Base-by-base conservation (phyloP, 2,329 filamentous ascomycete genomes). In the Diplodia mutila region DNA sequence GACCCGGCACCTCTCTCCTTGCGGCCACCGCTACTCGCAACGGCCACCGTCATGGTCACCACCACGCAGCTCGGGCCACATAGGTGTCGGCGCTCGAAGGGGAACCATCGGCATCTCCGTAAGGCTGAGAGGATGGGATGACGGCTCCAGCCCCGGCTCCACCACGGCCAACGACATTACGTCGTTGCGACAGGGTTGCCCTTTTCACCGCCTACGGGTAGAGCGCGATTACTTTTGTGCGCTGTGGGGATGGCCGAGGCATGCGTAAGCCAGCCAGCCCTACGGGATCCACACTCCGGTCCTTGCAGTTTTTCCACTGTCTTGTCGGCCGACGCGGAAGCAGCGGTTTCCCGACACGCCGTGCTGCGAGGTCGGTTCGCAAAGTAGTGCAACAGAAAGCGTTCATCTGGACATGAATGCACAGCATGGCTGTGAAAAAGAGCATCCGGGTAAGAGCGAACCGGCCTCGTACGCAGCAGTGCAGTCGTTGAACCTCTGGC, bases 11-110 rank as follows among this genome's bases (percentile, higher is more conserved):
- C 6, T 21, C 42, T 46, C 42, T 37, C 16, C 16, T 54, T 4
- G 27, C 53, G 53, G 53, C 32, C 53, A 57, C 53, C 32, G 52
- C 52, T 54, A 54, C 52, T 54, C 18, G 23, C 49, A 52, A 29
- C 27, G 23, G 16, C 49, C 49, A 25, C 25, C 49, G 18, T 52
- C 25, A 16, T 16, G 14, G 52, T 29, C 9, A n/a, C 29, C 12
- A 21, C 53, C n/a, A 32, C 7, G 29, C 29, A 37, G 25, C 32
- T 39, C 53, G 32, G 32, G 34, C 32, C 32, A 14, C n/a, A 25
- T 25, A 4, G 34, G 12, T 3, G 32, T 25, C 53, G 23, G 32
- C 32, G 16, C 32, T 2, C 53, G 27, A 8, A n/a, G 32, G 9
- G 11, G 4, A 34, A 3, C 18, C 42, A 21, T 57, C 53, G 53